Percentiles rank a stretch among this genome's conserved stretches.
Evolutionary conservation across 768 basidiomycete species (phyloP).

Genomic region (Hemileccinum impolitum): DNA sequence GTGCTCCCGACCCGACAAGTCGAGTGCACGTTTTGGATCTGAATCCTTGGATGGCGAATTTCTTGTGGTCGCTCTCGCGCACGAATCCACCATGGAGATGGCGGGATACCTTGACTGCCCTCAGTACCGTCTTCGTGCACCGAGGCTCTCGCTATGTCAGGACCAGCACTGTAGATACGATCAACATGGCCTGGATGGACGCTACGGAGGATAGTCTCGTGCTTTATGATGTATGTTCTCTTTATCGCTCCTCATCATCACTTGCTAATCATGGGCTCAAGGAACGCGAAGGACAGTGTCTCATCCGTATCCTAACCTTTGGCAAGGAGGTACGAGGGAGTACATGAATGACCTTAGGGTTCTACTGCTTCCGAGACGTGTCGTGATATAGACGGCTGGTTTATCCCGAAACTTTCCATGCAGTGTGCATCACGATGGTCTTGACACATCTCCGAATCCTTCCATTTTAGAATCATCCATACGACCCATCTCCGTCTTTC

Average conservation of each 20-base stretch:
- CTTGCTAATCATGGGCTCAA: slow-evolving; percentile 8
- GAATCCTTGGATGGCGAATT: slow-evolving; percentile 26
- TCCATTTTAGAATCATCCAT: slow-evolving; percentile 61
- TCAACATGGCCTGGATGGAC: slow-evolving; percentile 47
- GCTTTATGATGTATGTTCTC: slow-evolving; percentile 47
- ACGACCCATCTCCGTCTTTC: slow-evolving; percentile 71
- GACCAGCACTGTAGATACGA: slow-evolving; percentile 42
- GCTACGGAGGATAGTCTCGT: slow-evolving; percentile 62
- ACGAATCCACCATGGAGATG: slow-evolving; percentile 31
- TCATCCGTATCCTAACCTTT: slow-evolving; percentile 32
- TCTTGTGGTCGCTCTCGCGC: slow-evolving; percentile 25
- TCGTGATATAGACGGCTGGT: slow-evolving; percentile 1
- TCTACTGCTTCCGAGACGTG: neutral
- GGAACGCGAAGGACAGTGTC: slow-evolving; percentile 33
- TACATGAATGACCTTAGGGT: slow-evolving; percentile 8
- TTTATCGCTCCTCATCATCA: neutral
- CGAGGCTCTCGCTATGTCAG: slow-evolving; percentile 26
- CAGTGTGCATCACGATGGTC: slow-evolving; percentile 14
- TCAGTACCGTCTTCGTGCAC: slow-evolving; percentile 30
- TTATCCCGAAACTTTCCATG: neutral
- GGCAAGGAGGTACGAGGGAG: slow-evolving; percentile 20
- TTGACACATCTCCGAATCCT: neutral
- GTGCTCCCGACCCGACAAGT: slow-evolving; percentile 12
- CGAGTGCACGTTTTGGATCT: slow-evolving; percentile 31
- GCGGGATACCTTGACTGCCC: slow-evolving; percentile 21